A percentile compares a stretch with the other conserved stretches of the same genome.
Evolutionary conservation across 2,329 filamentous ascomycete genomes (phyloP).

Genomic region (Niveomyces coronatus): DNA sequence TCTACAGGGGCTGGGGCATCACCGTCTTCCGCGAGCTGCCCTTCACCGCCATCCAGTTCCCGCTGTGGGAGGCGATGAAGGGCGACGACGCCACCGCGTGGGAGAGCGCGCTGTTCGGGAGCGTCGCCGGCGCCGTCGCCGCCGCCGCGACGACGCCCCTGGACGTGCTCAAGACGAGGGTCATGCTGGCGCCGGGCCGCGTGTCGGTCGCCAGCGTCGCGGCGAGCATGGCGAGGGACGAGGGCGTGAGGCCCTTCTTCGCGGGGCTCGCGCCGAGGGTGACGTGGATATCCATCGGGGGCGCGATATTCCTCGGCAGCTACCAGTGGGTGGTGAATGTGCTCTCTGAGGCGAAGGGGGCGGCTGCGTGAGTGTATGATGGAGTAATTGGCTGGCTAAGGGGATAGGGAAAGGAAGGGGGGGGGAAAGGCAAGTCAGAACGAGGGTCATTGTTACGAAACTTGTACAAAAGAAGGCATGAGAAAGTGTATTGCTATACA

Average conservation of each 20-base stretch:
- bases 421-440: no score
- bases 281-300: conserved; percentile 90
- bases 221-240: conserved; percentile 50
- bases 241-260: conserved; percentile 61
- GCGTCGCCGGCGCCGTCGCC: conserved; percentile 71
- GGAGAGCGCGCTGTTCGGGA: conserved; percentile 80
- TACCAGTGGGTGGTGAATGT: conserved; percentile 84
- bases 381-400: no score
- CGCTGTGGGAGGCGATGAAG: conserved; percentile 92
- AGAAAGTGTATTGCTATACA: no score
- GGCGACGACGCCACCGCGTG: conserved; percentile 50
- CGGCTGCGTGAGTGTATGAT: no score
- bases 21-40: conserved; percentile 94
- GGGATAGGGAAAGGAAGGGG: no score
- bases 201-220: conserved; percentile 51
- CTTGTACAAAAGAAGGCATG: no score
- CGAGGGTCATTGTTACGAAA: no score
- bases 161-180: conserved; percentile 91
- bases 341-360: no score
- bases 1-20: conserved; percentile 87
- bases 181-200: conserved; percentile 76
- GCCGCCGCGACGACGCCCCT: conserved; percentile 85
- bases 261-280: conserved; percentile 71
- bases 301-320: conserved; percentile 86
- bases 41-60: conserved; percentile 95